A percentile compares a stretch with the other conserved stretches of the same genome.
Evolutionary conservation across 1,284 basidiomycete species (phyloP).

Genomic region (Wolfiporia cocos): DNA sequence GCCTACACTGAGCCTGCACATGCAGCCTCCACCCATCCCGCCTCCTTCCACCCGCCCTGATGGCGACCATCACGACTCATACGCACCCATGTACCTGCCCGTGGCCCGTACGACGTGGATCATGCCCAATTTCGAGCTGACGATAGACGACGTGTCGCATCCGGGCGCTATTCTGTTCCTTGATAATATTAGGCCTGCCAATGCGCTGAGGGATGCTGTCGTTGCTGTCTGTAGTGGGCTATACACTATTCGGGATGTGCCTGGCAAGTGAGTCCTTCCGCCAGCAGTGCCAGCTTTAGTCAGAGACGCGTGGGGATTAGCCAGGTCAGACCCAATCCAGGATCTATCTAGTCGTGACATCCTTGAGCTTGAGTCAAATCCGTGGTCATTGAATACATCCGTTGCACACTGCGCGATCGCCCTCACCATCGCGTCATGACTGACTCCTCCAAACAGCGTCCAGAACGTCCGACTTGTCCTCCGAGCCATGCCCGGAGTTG

Average conservation of each 20-base stretch:
- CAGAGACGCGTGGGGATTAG: background rate
- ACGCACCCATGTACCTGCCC: constrained; percentile 25
- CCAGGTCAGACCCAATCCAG: too few species aligned
- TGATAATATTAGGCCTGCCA: constrained; percentile 38
- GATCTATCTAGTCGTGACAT: too few species aligned
- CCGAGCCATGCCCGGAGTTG: constrained; percentile 60
- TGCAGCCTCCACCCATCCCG: constrained; percentile 1
- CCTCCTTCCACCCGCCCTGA: background rate
- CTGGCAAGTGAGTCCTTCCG: constrained; percentile 42
- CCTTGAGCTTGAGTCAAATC: too few species aligned
- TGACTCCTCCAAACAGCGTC: constrained; percentile 33
- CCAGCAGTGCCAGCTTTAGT: background rate
- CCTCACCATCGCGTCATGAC: background rate
- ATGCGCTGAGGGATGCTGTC: constrained; percentile 45
- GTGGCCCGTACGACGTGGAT: constrained; percentile 34
- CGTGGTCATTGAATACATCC: too few species aligned
- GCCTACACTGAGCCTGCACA: background rate
- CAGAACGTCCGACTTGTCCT: constrained; percentile 48
- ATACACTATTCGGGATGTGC: constrained; percentile 52
- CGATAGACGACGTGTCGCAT: constrained; percentile 53
- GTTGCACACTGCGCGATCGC: too few species aligned
- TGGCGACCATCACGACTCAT: background rate
- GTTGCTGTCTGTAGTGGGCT: constrained; percentile 49
- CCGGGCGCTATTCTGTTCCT: constrained; percentile 55
- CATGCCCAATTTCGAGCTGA: constrained; percentile 49